Conservation (phyloP, 805 yeast species). For the Dipodascopsis uninucleata region DNA sequence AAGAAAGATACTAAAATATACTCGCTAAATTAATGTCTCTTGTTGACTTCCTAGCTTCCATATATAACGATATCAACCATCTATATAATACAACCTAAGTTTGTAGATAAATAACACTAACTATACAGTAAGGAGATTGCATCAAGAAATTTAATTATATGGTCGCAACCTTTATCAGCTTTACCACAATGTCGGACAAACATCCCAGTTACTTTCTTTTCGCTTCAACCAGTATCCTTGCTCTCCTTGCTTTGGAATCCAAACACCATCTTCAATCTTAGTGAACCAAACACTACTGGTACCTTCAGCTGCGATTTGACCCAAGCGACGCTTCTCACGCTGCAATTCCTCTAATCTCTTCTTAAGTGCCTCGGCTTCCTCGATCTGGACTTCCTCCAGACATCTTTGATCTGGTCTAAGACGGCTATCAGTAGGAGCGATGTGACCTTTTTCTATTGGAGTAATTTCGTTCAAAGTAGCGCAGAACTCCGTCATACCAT, state of each 20-base stretch:
- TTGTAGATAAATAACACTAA: too few species aligned
- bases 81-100: too few species aligned
- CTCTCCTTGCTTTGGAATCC: conserved; percentile 25
- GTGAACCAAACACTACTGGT: conserved; percentile 18
- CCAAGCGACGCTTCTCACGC: conserved; percentile 61
- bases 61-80: too few species aligned
- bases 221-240: conserved; percentile 23
- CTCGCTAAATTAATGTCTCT: too few species aligned
- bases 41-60: too few species aligned
- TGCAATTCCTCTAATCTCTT: conserved; percentile 71
- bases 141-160: too few species aligned
- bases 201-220: conserved; percentile 14
- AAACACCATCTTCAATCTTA: conserved; percentile 20
- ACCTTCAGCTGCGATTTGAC: conserved; percentile 23
- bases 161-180: too few species aligned
- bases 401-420: conserved; percentile 77
- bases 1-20: too few species aligned
- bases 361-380: conserved; percentile 69
- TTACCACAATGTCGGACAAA: conserved; percentile 20
- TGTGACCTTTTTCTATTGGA: conserved; percentile 52
- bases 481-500: conserved; percentile 82
- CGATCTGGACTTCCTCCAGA: conserved; percentile 67
- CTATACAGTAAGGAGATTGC: too few species aligned
- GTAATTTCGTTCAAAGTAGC: conserved; percentile 80
- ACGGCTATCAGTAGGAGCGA: conserved; percentile 89